Evolutionary conservation across 2,329 filamentous ascomycete genomes (phyloP), one percentile per base, ranked within the genome.

Genomic region (Ilyonectria destructans): DNA sequence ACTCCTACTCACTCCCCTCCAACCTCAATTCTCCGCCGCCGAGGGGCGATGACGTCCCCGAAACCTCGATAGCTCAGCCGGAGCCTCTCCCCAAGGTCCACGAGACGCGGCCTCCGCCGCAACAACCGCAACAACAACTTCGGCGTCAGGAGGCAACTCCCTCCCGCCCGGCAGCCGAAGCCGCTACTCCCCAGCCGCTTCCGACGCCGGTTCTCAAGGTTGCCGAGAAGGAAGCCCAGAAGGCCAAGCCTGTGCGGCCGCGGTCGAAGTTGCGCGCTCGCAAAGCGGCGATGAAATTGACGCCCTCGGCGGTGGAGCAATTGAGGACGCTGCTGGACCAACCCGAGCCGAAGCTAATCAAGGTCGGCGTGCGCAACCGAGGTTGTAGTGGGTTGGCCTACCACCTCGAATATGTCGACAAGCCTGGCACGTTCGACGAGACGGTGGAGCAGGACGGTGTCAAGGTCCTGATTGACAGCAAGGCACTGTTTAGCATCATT

Each of bases 401-500:
- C 80, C 91, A 98, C 78, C 85, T 99, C 31, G 95, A 98, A 82
- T 99, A 96, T 76, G 96, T 98, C 57, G 95, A 98, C 75, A 95
- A 95, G 85, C 89, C 96, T 0, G 94, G 91, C 4, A 86, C 89
- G 43, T 96, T 98, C 76, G 96, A 99, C 77, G 96, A 99, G 82
- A 87, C 91, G 58, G 94, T 99, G 1, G 95, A 97, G 79, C 96
- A 99, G 80, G 96, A 98, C 77, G 96, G 96, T 0, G 96, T 99
- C 65, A 96, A 93, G 82, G 96, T 99, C 37, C 81, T 98, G 80
- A 96, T 99, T 65, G 96, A 99, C 81, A 97, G 94, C 86, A 98
- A 98, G 85, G 96, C 96, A 48, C 85, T 99, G 57, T 95, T 99
- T 80, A 98, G 96, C 82, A 98, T 99, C 61, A 98, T 99, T 76